Evolutionary conservation across 345 rosid species (phyloP).

Genomic region (Boechera divaricarpa): DNA sequence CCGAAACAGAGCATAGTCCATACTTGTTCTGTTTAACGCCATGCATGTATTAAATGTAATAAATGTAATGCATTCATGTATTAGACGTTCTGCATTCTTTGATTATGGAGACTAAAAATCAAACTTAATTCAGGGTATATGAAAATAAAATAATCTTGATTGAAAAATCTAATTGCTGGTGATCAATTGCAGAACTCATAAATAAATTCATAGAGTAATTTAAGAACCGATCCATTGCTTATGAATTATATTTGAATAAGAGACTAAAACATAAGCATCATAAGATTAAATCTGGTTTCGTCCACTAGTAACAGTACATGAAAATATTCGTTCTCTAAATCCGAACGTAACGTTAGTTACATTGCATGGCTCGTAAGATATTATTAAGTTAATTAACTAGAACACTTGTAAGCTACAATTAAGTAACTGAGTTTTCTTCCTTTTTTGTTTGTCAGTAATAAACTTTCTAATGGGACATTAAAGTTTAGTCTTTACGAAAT

Average conservation of each 20-base stretch:
- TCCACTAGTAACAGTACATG: conserved; percentile 33
- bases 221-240: neutral
- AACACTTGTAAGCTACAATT: conserved; percentile 2
- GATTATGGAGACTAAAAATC: neutral
- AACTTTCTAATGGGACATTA: neutral
- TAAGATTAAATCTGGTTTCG: conserved; percentile 21
- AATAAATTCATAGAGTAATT: neutral
- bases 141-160: neutral
- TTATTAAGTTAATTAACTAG: conserved; percentile 24
- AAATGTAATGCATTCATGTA: neutral
- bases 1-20: no score
- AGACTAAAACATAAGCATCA: conserved; percentile 22
- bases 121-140: neutral
- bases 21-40: no score
- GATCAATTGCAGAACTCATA: neutral
- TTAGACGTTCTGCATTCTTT: neutral
- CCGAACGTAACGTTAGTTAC: conserved; percentile 31
- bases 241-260: neutral
- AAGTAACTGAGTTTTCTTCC: neutral
- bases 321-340: conserved; percentile 1
- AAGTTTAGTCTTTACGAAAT: conserved; percentile 3
- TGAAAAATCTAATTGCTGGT: neutral
- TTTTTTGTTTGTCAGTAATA: neutral
- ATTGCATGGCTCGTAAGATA: conserved; percentile 38
- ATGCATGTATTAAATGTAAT: no score